Evolutionary conservation across 2,329 filamentous ascomycete genomes (phyloP).

Genomic region (Fusarium continuum): DNA sequence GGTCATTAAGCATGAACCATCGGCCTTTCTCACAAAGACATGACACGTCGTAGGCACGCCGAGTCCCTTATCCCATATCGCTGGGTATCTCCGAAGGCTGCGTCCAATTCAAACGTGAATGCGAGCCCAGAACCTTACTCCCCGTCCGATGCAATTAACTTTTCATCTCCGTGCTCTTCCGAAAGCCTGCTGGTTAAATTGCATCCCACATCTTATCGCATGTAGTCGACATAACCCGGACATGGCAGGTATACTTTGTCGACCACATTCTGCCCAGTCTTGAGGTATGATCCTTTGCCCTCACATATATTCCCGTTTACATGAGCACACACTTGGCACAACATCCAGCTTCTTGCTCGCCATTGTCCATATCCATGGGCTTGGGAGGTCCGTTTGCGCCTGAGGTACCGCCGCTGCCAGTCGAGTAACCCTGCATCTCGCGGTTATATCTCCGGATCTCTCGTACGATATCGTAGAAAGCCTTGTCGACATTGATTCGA

Average conservation of each 20-base stretch:
- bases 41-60: constrained; percentile 28
- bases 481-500: constrained; percentile 96
- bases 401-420: constrained; percentile 71
- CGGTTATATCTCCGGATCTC: constrained; percentile 99
- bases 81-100: constrained; percentile 37
- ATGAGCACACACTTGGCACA: constrained; percentile 89
- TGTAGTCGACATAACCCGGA: constrained; percentile 15
- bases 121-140: constrained; percentile 51
- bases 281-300: constrained; percentile 21
- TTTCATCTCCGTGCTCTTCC: constrained; percentile 33
- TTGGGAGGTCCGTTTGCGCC: constrained; percentile 68
- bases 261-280: constrained; percentile 13
- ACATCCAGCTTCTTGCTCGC: constrained; percentile 76
- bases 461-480: constrained; percentile 97
- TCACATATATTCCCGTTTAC: constrained; percentile 59
- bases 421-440: constrained; percentile 90
- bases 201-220: constrained; percentile 32
- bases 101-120: constrained; percentile 39
- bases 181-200: constrained; percentile 30
- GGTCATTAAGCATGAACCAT: constrained; percentile 40
- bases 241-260: constrained; percentile 20
- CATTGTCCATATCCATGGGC: constrained; percentile 83
- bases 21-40: constrained; percentile 32
- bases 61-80: constrained; percentile 28
- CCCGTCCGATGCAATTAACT: constrained; percentile 51